Percentiles rank a stretch among this genome's conserved stretches.
Evolutionary conservation across 73 alveolate genomes (phyloP).

Genomic region (Paramecium biaurelia): DNA sequence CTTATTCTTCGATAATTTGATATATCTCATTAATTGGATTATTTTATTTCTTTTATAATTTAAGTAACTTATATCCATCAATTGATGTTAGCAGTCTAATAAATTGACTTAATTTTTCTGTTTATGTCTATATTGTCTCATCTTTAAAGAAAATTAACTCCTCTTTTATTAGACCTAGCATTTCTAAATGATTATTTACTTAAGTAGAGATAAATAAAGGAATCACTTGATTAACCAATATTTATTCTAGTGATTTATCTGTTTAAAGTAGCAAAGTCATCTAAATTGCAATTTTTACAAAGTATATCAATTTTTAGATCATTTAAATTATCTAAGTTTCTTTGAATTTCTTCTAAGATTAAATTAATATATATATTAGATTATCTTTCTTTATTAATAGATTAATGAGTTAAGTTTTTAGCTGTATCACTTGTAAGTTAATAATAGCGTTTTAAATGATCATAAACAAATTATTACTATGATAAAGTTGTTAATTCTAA

Average conservation of each 20-base stretch:
- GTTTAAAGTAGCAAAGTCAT: background rate
- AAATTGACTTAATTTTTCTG: background rate
- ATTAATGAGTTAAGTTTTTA: background rate
- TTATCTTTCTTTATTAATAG: background rate
- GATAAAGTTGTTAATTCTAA: background rate
- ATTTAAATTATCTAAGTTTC: background rate
- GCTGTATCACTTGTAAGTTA: background rate
- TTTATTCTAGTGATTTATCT: background rate
- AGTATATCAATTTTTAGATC: background rate
- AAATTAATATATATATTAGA: background rate
- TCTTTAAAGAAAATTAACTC: background rate
- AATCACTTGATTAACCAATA: background rate
- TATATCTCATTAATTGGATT: constrained; percentile 13
- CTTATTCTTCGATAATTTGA: background rate
- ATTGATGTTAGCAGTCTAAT: background rate
- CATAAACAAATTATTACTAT: background rate
- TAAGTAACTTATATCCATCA: background rate
- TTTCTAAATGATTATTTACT: background rate
- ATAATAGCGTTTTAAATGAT: background rate
- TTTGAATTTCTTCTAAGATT: background rate
- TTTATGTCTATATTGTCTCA: background rate
- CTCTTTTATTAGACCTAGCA: background rate
- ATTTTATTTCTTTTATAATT: background rate
- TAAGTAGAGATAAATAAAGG: background rate
- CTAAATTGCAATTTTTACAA: background rate